Evolutionary conservation across 768 basidiomycete genomes (phyloP), one percentile per base, ranked within the genome.

Genomic region (Suillus brevipes): DNA sequence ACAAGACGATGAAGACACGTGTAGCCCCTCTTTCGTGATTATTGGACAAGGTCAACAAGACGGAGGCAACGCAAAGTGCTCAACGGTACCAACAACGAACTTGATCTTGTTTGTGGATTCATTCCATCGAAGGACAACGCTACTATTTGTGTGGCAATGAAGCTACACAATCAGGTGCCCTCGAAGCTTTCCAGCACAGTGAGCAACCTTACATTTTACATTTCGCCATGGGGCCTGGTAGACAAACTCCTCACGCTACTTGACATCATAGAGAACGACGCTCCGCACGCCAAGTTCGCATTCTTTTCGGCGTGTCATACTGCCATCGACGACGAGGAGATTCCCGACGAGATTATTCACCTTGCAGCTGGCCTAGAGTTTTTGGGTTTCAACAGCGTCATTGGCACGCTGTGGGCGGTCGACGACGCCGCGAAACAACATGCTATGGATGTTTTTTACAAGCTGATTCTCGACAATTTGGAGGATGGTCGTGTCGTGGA

Each of bases 341-440:
- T 61, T 31, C 23, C 62, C n/a, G 75, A 75, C 20, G 78, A 80
- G 61, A 63, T 49, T 20, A 74, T 78, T 64, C 74, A 78, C 68
- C 61, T 81, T 0, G 72, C 74, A 20, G 66, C 75, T 37, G 72
- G 73, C 31, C 34, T 81, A 66, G 73, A 73, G 68, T 72, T 71
- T 62, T 68, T 67, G 1, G 78, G 78, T 4, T 73, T 72, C 9
- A 69, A 69, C 52, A 75, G 76, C 23, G 72, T 75, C 45, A 18
- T 78, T 7, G 78, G 73, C 6, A 74, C 77, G 3, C 67, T 77
- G 43, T 78, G 76, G 78, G 67, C 72, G 0, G 75, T 79, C 0
- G 68, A 70, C 9, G 73, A 73, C 18, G 64, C 68, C 31, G 67
- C 64, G 31, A 73, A 71, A 70, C 62, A 47, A 6, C 56, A 50